phyloP scores from a whole-genome alignment of 1,284 basidiomycete species.

The Pholiota adiposa region DNA sequence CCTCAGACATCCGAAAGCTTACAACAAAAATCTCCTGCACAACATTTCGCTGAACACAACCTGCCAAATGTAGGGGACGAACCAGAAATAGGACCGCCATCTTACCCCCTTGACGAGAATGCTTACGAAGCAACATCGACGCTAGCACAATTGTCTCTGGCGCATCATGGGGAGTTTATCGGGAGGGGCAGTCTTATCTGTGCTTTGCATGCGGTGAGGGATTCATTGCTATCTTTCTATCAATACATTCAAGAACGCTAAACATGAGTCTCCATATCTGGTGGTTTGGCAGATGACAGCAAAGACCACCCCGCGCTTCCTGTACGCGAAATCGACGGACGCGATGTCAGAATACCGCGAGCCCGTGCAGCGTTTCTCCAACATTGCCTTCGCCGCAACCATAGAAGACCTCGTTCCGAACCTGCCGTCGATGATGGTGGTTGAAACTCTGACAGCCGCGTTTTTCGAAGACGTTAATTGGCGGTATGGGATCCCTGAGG shows the following conservation, averaged over 20 bases:
- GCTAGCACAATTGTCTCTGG: slow-evolving; percentile 39
- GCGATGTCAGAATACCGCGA: slow-evolving; percentile 32
- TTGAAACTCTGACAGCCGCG: slow-evolving; percentile 38
- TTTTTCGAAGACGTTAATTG: slow-evolving; percentile 54
- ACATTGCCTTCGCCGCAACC: slow-evolving; percentile 33
- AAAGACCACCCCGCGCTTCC: slow-evolving; percentile 34
- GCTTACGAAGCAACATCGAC: slow-evolving; percentile 33
- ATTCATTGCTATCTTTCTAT: neutral
- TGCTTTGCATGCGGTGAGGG: slow-evolving; percentile 41
- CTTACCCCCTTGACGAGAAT: slow-evolving; percentile 24
- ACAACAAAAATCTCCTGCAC: slow-evolving; percentile 15
- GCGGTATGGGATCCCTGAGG: slow-evolving; percentile 53
- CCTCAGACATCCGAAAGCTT: slow-evolving; percentile 12
- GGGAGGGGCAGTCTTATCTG: slow-evolving; percentile 42
- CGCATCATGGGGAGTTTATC: slow-evolving; percentile 45
- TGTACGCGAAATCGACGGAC: slow-evolving; percentile 41
- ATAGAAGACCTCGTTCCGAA: slow-evolving; percentile 40
- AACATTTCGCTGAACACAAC: slow-evolving; percentile 15
- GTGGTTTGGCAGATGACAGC: slow-evolving; percentile 37
- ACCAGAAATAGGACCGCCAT: slow-evolving; percentile 13
- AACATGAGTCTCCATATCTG: neutral
- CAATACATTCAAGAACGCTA: neutral
- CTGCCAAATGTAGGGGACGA: slow-evolving; percentile 5
- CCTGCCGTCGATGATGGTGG: slow-evolving; percentile 41
- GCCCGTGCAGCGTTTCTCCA: slow-evolving; percentile 25